These are phyloP conservation scores for Marasmius fiardii DNA, from an alignment of 1,284 basidiomycete genomes.

Conservation along the genomic window DNA sequence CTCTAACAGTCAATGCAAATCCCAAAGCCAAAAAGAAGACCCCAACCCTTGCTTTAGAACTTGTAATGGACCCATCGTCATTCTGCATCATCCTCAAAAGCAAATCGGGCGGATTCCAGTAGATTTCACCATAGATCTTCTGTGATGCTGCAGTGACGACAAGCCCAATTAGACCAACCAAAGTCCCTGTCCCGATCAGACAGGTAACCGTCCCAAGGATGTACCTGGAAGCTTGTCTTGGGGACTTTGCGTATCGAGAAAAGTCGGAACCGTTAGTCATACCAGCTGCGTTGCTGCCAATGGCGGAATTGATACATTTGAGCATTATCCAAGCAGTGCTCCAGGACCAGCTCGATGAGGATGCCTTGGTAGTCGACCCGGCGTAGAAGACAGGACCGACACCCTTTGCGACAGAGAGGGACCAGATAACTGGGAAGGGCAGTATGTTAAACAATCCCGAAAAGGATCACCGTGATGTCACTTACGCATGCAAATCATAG, in stretches of 20 bases:
- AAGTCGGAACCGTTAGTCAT: conserved; percentile 19
- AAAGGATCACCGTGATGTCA: not conserved
- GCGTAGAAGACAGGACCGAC: conserved; percentile 15
- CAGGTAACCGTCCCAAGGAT: conserved; percentile 1
- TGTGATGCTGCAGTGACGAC: conserved; percentile 16
- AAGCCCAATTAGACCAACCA: conserved; percentile 16
- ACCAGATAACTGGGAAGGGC: conserved; percentile 13
- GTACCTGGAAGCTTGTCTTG: not conserved
- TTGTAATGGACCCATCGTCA: conserved; percentile 10
- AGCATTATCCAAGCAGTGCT: conserved; percentile 14
- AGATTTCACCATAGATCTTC: conserved; percentile 17
- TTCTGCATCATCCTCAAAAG: conserved; percentile 17
- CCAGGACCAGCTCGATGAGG: conserved; percentile 7
- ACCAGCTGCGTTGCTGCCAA: conserved; percentile 14
- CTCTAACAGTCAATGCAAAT: conserved; percentile 13
- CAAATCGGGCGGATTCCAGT: conserved; percentile 20
- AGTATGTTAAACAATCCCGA: not conserved
- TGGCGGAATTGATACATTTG: conserved; percentile 12
- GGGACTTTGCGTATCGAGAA: conserved; percentile 14
- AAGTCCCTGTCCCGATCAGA: conserved; percentile 13
- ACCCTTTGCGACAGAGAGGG: conserved; percentile 13
- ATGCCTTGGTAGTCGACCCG: not conserved
- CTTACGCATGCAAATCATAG: conserved; percentile 16
- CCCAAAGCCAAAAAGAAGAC: conserved; percentile 18
- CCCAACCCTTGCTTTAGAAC: conserved; percentile 14